Evolutionary conservation across 108 stramenopile species (phyloP), one percentile per base, ranked within the genome.

Genomic region (Nitzschia sp.): DNA sequence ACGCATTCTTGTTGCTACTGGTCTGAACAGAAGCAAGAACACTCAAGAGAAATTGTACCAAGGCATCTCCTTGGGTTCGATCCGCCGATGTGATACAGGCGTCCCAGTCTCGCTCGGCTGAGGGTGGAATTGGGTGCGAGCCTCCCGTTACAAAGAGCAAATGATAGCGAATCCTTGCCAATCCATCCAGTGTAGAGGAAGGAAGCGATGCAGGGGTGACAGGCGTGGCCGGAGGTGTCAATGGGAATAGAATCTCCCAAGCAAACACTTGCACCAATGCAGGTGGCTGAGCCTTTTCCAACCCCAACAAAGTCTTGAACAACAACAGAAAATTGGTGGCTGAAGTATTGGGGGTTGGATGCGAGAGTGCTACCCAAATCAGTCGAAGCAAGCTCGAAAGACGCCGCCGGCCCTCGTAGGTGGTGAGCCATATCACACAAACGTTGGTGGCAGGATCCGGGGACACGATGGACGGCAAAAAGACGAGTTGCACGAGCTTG

Each of bases 401-500:
- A 34, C 82, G 73, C 25, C 20, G 24, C 55, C 53, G 61, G n/a
- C 91, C 91, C 41, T 69, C 65, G 12, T 55, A 39, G 38, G 80
- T 59, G 39, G 82, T 76, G 17, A 84, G 22, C 92, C 92, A 93
- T 6, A 78, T 70, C 12, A 77, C 25, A 38, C 87, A 65, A 37
- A 86, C 85, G 73, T 89, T 88, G 55, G 81, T 61, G 57, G 82
- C 70, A 10, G 77, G 82, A 51, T 83, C 86, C 10, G 26, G 14
- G 14, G 48, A 37, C 10, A 15, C 12, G 6, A 92, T 55, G 12
- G 87, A 88, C 10, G 91, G 91, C 19, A 88, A 41, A 14, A 92
- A 42, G 15, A 80, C 67, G 37, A 83, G 61, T 12, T 85, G 68
- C 5, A 90, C 52, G 1, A 90, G 40, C 54, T 79, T 65, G 41